Conservation (phyloP, 2,329 filamentous ascomycete species). For the Exophiala alcalophila region DNA sequence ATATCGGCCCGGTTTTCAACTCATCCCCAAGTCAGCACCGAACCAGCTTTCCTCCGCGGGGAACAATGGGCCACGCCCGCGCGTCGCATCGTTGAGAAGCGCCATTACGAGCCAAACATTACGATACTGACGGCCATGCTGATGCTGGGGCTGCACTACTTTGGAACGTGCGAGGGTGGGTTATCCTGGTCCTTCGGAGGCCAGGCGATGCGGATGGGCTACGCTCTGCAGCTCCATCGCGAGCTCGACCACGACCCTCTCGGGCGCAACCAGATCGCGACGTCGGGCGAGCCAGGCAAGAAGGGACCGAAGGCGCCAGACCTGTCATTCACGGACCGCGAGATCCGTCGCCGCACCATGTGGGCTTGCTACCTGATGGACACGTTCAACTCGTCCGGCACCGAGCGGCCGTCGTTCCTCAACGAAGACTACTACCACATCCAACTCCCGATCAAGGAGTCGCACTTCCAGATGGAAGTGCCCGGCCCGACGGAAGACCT, state of each 20-base stretch:
- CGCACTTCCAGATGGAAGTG: constrained; percentile 86
- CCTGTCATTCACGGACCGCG: constrained; percentile 85
- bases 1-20: constrained; percentile 93
- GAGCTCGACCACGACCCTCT: constrained; percentile 81
- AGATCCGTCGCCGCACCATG: constrained; percentile 91
- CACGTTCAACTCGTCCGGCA: constrained; percentile 92
- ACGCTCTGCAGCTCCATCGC: constrained; percentile 87
- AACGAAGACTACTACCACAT: constrained; percentile 86
- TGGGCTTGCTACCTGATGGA: constrained; percentile 99
- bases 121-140: constrained; percentile 90
- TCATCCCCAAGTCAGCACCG: constrained; percentile 73
- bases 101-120: constrained; percentile 93
- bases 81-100: constrained; percentile 78
- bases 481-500: constrained; percentile 82
- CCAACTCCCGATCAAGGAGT: constrained; percentile 86
- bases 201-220: constrained; percentile 94
- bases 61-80: constrained; percentile 87
- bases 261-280: constrained; percentile 51
- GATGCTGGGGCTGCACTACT: constrained; percentile 87
- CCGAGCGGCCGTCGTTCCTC: constrained; percentile 86
- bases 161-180: constrained; percentile 93
- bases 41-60: constrained; percentile 79
- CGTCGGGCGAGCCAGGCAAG: constrained; percentile 16
- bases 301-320: constrained; percentile 50
- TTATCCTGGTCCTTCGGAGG: constrained; percentile 94